Conservation (phyloP, 2,329 filamentous ascomycete genomes). For the Fusarium camptoceras region DNA sequence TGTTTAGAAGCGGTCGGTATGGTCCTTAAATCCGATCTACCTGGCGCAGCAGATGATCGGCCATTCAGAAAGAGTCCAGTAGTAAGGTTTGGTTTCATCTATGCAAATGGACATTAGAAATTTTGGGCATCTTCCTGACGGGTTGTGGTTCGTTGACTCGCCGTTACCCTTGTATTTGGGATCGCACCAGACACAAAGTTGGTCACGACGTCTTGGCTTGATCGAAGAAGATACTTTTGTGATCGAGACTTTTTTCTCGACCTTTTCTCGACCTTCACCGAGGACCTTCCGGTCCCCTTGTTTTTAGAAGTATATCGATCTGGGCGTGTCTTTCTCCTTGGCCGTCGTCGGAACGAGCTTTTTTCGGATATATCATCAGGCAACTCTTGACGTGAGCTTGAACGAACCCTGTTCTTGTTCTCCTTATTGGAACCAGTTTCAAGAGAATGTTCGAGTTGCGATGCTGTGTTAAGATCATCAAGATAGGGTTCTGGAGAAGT, state of each 20-base stretch:
- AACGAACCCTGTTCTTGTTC: constrained; percentile 8
- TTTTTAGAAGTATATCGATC: constrained; percentile 65
- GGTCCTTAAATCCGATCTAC: constrained; percentile 27
- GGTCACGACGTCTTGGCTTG: constrained; percentile 62
- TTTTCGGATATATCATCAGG: background rate
- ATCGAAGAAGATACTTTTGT: constrained; percentile 49
- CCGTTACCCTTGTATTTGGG: constrained; percentile 52
- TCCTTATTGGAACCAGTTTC: constrained; percentile 13
- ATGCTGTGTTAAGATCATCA: background rate
- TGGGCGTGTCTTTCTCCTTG: constrained; percentile 66
- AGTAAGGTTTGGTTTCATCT: constrained; percentile 52
- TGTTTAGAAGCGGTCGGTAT: background rate
- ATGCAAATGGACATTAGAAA: constrained; percentile 2
- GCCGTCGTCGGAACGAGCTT: constrained; percentile 59
- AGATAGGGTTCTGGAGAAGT: constrained; percentile 4
- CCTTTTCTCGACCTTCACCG: constrained; percentile 18
- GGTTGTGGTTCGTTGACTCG: constrained; percentile 25
- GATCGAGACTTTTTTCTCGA: constrained; percentile 10
- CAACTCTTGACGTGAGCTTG: background rate
- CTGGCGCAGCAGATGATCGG: constrained; percentile 38
- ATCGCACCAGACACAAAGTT: constrained; percentile 69
- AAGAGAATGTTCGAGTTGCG: background rate
- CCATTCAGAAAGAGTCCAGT: constrained; percentile 52
- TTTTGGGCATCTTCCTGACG: background rate
- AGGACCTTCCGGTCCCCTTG: background rate